Base-by-base conservation (phyloP, 2,329 filamentous ascomycete species). In the Epichloe uncinata region DNA sequence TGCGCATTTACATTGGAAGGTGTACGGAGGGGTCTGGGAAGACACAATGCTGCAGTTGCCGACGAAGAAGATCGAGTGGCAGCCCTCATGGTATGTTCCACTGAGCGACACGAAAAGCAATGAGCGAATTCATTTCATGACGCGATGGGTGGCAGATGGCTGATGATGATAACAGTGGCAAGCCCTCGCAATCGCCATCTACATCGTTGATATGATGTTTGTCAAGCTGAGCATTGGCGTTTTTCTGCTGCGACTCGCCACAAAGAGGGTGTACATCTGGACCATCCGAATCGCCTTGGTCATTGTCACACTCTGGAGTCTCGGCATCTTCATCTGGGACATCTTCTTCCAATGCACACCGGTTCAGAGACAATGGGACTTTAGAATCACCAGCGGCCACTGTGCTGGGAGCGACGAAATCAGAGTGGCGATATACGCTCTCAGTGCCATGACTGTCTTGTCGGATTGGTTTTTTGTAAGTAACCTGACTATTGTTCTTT, bases 201-300 rank as follows among this genome's bases (percentile, higher is more conserved):
- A 77, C 50, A 63, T 78, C 42, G 54, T 71, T 9, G 68, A 75
- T 53, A 78, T 79, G 74, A 71, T 77, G 67, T 71, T 78, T 52
- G 71, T 77, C 61, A 79, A 79, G 61, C 61, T 78, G 47, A 75
- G 75, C 61, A 77, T 78, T 45, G 72, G 69, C 35, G 63, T 77
- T 51, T 76, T 77, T 52, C 66, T 77, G 8, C 60, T 78, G 16
- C 67, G 73, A 5, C 63, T 78, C 15, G 69, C 73, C 1, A 66
- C 68, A 3, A 63, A 68, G 41, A 69, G 63, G 44, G 58, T 69
- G 18, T 79, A 78, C 57, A 71, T 65, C 20, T 74, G 68, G 58
- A 72, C 71, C 36, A 67, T 79, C 5, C 66, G 67, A 54, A 56
- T 62, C 44, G 73, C 71, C 52, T 61, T 78, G 42, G 56, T 66